A percentile compares a stretch with the other conserved stretches of the same genome.
Evolutionary conservation across 2,329 filamentous ascomycete species (phyloP).

Genomic region (Cryoendolithus antarcticus): DNA sequence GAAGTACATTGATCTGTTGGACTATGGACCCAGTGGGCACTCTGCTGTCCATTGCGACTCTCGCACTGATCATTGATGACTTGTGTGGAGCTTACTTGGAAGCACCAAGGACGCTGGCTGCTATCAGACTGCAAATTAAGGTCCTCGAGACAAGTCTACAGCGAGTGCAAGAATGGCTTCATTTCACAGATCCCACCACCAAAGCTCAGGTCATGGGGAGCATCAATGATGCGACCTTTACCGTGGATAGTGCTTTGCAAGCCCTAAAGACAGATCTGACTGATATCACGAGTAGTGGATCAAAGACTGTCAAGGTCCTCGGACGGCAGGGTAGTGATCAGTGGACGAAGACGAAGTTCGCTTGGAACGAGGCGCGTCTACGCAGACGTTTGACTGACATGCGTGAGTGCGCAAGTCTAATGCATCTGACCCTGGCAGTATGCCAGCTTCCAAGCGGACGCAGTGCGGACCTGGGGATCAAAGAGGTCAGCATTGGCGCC

Average conservation of each 20-base stretch:
- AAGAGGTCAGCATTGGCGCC: constrained; percentile 6
- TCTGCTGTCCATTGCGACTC: neutral
- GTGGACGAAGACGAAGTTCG: constrained; percentile 5
- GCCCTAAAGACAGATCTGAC: constrained; percentile 7
- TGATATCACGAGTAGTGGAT: neutral
- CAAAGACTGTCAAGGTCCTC: constrained; percentile 2
- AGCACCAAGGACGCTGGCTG: constrained; percentile 1
- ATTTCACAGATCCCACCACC: constrained; percentile 7
- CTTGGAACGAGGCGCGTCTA: constrained; percentile 6
- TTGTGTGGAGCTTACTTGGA: neutral
- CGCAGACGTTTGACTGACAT: constrained; percentile 8
- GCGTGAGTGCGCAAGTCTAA: constrained; percentile 7
- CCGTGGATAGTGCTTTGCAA: constrained; percentile 7
- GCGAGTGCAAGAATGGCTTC: constrained; percentile 11
- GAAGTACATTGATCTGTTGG: neutral
- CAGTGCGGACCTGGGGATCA: constrained; percentile 4
- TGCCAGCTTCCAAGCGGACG: constrained; percentile 8
- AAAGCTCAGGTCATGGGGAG: constrained; percentile 5
- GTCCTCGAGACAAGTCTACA: constrained; percentile 4
- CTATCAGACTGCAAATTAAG: constrained; percentile 5
- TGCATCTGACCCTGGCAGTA: constrained; percentile 8
- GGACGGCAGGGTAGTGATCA: constrained; percentile 2
- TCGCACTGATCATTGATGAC: neutral
- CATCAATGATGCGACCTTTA: constrained; percentile 7
- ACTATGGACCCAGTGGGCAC: constrained; percentile 1